phyloP scores from a whole-genome alignment of 2,329 filamentous ascomycete genomes.

The Emergomyces africanus region DNA sequence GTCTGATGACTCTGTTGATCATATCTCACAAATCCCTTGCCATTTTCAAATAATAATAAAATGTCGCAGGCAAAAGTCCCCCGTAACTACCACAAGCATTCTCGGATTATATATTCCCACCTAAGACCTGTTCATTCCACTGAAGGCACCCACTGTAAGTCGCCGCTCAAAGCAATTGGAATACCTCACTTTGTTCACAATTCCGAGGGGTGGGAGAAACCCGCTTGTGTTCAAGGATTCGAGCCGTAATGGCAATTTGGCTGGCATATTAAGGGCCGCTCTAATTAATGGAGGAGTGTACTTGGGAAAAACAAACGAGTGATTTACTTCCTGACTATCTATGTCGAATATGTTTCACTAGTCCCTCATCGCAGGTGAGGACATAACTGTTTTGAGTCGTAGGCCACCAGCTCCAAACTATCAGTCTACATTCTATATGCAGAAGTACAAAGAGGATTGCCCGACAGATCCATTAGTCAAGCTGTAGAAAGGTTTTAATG shows the following conservation, averaged over 20 bases:
- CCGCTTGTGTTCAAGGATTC: background rate
- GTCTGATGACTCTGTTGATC: too few species aligned
- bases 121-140: background rate
- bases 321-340: background rate
- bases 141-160: background rate
- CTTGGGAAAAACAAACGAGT: background rate
- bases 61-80: background rate
- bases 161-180: background rate
- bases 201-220: background rate
- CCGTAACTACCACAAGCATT: background rate
- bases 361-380: background rate
- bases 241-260: too few species aligned
- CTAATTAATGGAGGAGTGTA: background rate
- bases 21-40: background rate
- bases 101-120: background rate
- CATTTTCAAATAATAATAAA: background rate
- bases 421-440: background rate
- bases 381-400: background rate
- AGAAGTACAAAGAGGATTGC: background rate
- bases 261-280: background rate
- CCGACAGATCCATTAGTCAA: background rate
- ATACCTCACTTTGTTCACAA: background rate
- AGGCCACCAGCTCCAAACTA: background rate
- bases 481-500: background rate
- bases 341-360: background rate